Percentiles rank a stretch among this genome's conserved stretches.
Conservation (phyloP, 73 alveolate species). For the Stentor roeselii region DNA sequence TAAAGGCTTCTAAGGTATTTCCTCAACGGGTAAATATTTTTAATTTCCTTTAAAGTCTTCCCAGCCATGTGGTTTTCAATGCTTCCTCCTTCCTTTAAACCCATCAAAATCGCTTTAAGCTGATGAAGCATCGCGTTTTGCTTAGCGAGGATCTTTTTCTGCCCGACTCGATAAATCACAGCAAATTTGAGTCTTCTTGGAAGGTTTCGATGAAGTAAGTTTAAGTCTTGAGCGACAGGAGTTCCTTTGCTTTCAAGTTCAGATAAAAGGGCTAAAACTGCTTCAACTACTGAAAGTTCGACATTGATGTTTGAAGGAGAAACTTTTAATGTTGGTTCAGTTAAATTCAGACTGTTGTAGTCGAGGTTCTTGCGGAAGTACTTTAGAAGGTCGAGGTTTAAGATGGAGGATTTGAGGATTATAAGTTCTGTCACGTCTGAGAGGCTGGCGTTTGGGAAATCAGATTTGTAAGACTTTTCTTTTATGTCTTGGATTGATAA, state of each 20-base stretch:
- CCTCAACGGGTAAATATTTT: constrained; percentile 9
- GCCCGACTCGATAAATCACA: background rate
- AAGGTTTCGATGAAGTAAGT: background rate
- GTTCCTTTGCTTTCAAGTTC: background rate
- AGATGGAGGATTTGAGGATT: background rate
- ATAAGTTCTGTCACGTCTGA: background rate
- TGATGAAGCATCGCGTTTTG: background rate
- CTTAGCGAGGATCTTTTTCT: background rate
- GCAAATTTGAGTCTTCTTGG: background rate
- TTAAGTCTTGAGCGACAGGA: background rate
- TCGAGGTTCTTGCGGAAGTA: background rate
- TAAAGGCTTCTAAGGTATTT: background rate
- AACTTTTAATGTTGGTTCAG: background rate
- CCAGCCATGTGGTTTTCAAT: background rate
- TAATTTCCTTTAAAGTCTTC: background rate
- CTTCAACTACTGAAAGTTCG: background rate
- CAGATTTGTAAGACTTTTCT: background rate
- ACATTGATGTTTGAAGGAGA: background rate
- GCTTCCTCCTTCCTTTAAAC: background rate
- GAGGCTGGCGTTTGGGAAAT: background rate
- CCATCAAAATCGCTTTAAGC: background rate
- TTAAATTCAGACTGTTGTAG: background rate
- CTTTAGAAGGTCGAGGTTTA: background rate
- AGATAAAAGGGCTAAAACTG: background rate
- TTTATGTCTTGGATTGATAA: background rate